Percentiles rank a stretch among this genome's conserved stretches.
Conservation (phyloP, 345 rosid genomes). For the Schrenkiella parvula region DNA sequence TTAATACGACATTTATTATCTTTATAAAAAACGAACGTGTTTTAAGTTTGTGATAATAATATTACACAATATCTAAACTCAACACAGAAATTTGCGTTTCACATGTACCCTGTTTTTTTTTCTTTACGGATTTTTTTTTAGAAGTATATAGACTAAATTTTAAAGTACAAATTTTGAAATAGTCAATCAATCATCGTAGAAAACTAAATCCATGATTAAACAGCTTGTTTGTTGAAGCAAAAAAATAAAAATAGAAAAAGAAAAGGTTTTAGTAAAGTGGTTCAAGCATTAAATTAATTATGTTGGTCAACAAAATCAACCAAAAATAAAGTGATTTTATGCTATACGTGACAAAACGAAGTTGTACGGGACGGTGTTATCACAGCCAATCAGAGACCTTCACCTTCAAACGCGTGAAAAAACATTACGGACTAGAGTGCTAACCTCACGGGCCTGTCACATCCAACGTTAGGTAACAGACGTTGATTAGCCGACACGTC, state of each 20-base stretch:
- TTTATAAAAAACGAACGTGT: no score
- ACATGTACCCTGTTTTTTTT: not conserved
- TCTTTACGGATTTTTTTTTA: no score
- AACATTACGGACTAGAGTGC: no score
- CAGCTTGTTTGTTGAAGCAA: not conserved
- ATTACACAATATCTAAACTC: no score
- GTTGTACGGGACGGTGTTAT: conserved; percentile 26
- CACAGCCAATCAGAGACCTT: conserved; percentile 4
- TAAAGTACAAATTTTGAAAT: not conserved
- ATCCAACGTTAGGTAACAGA: not conserved
- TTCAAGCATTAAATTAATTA: not conserved
- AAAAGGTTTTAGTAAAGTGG: not conserved
- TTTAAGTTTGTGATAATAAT: no score
- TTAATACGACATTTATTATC: no score
- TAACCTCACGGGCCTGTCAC: conserved; percentile 21
- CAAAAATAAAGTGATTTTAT: not conserved
- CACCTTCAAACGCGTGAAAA: conserved; percentile 30
- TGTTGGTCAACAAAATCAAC: conserved; percentile 27
- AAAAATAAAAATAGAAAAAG: not conserved
- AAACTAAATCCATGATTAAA: not conserved
- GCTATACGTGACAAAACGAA: conserved; percentile 29
- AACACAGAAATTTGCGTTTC: not conserved
- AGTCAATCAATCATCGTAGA: not conserved
- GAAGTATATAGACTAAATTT: no score
- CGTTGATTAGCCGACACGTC: conserved; percentile 25